Conservation (phyloP, 441 rosid genomes). For the Erodium moschatum region DNA sequence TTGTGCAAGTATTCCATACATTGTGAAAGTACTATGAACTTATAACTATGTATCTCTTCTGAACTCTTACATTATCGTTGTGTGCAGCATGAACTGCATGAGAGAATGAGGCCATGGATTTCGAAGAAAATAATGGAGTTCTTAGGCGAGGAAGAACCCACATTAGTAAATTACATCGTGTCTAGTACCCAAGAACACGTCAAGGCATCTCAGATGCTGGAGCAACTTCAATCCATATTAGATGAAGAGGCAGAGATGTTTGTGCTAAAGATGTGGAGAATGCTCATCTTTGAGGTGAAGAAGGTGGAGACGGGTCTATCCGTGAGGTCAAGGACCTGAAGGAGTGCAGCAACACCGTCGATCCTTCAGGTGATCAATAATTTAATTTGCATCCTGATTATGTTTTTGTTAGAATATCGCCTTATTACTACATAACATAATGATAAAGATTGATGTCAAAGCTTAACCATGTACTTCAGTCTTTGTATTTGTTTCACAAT, state of each 20-base stretch:
- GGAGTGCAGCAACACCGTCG: constrained; percentile 10
- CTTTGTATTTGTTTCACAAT: too few relatives aligned
- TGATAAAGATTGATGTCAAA: constrained; percentile 7
- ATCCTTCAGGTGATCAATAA: not conserved
- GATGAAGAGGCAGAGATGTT: constrained; percentile 99
- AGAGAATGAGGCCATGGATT: constrained; percentile 98
- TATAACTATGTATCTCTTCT: not conserved
- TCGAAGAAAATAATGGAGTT: constrained; percentile 94
- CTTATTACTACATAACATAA: constrained; percentile 15
- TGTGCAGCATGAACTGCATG: constrained; percentile 70
- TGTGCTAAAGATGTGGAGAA: constrained; percentile 99
- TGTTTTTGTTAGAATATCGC: not conserved
- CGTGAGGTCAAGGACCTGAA: constrained; percentile 50
- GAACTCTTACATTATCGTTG: constrained; percentile 14
- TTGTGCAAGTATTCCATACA: too few relatives aligned
- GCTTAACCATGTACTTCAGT: constrained; percentile 13
- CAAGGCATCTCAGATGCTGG: constrained; percentile 87
- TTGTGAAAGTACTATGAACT: too few relatives aligned
- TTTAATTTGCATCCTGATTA: too few relatives aligned
- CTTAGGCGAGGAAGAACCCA: constrained; percentile 86
- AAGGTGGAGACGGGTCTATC: constrained; percentile 77
- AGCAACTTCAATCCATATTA: constrained; percentile 69
- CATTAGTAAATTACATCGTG: constrained; percentile 82
- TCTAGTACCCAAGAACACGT: constrained; percentile 75
- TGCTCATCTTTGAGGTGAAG: constrained; percentile 96